Conservation (phyloP, 495 filamentous ascomycete genomes). For the Penicillium ucsense region DNA sequence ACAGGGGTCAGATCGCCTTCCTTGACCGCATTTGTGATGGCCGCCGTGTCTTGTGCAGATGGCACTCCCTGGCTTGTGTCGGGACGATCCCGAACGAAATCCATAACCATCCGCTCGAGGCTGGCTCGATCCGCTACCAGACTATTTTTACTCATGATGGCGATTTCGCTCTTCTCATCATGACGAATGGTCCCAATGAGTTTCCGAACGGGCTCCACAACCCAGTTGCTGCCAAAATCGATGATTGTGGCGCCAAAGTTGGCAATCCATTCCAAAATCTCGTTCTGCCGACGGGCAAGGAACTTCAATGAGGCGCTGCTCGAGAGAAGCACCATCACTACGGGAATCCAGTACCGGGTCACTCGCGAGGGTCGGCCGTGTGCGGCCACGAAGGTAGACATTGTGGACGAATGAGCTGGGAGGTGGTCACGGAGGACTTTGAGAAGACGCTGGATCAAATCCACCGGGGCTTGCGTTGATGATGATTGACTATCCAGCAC, state of each 20-base stretch:
- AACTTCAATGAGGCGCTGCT: constrained; percentile 75
- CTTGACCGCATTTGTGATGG: constrained; percentile 65
- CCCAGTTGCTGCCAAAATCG: constrained; percentile 95
- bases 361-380: constrained; percentile 69
- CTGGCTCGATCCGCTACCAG: constrained; percentile 81
- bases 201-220: constrained; percentile 71
- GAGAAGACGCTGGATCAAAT: constrained; percentile 57
- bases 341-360: constrained; percentile 81
- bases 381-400: constrained; percentile 30
- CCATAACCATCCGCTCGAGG: constrained; percentile 93
- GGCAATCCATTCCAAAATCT: constrained; percentile 64
- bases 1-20: constrained; percentile 92
- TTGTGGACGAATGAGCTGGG: constrained; percentile 49
- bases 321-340: constrained; percentile 51
- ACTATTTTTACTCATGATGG: constrained; percentile 87
- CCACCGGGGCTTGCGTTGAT: constrained; percentile 35
- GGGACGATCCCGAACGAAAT: constrained; percentile 77
- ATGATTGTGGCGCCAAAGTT: constrained; percentile 65
- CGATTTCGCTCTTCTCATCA: constrained; percentile 81
- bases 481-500: constrained; percentile 15
- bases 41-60: constrained; percentile 48
- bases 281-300: constrained; percentile 56
- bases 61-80: constrained; percentile 36
- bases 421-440: constrained; percentile 50
- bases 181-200: constrained; percentile 87